Base-by-base conservation (phyloP, 2,329 filamentous ascomycete species). In the Aureobasidium sp. region DNA sequence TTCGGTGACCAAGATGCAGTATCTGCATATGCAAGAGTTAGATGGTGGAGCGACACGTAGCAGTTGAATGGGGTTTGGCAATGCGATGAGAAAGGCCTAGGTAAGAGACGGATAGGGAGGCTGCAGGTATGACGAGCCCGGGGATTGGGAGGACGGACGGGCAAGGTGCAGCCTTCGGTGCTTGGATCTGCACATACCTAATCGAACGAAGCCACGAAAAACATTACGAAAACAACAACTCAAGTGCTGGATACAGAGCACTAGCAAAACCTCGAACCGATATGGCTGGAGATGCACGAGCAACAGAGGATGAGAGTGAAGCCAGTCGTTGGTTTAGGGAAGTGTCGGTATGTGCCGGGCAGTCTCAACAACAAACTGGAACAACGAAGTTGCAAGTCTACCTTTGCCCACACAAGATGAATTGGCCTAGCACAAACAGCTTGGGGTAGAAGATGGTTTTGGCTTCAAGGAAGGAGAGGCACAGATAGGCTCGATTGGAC, bases 101-200 rank as follows among this genome's bases (percentile, higher is more conserved):
- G 9, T 12, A 29, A 57, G 40, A 33, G 31, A 58, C 7, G 22
- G n/a, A 22, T 33, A 58, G 31, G 54, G 24, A 45, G 42, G 22
- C 31, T 48, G 54, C 54, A 37, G 54, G 22, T 48, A 58, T 57
- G 53, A 42, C 53, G 14, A 48, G 31, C 54, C 53, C 39, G 29
- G 33, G 9, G 29, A 40, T 57, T 22, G 40, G 53, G 47, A 8
- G 15, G 52, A 31, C n/a, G 39, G 52, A 22, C 17, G 35, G 39
- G 19, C 15, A 31, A 42, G 35, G 37, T 35, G 40, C 27, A 45
- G 42, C n/a, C 35, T 54, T 14, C 9, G 22, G 37, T 47, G 40
- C 53, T 45, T 57, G 53, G 7, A 9, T 37, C 40, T 47, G 53
- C 54, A 58, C 54, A 44, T 58, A 58, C 54, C 54, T 58, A 58